These are phyloP conservation scores for Penicillium sp. DNA, from an alignment of 2,329 filamentous ascomycete species.

Conservation along the genomic window DNA sequence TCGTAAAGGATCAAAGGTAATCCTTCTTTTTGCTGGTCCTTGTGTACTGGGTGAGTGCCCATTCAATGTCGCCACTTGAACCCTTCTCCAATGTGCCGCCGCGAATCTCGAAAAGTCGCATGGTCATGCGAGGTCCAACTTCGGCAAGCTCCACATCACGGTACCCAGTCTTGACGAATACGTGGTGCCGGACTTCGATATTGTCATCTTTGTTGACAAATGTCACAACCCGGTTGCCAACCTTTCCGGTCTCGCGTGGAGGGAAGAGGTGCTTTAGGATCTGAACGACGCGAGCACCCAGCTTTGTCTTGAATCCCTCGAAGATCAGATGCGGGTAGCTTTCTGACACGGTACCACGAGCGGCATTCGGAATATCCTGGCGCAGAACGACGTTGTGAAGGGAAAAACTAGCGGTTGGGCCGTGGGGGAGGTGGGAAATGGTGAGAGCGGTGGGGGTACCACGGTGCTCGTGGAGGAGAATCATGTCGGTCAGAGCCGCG, in stretches of 20 bases:
- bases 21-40: slow-evolving; percentile 93
- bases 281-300: slow-evolving; percentile 80
- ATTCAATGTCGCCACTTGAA: slow-evolving; percentile 92
- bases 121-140: slow-evolving; percentile 93
- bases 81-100: slow-evolving; percentile 82
- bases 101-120: slow-evolving; percentile 90
- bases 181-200: slow-evolving; percentile 88
- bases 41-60: slow-evolving; percentile 94
- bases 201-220: slow-evolving; percentile 86
- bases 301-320: slow-evolving; percentile 78
- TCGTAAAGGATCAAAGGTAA: slow-evolving; percentile 59
- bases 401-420: slow-evolving; percentile 81
- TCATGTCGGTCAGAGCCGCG: slow-evolving; percentile 75
- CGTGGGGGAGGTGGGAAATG: slow-evolving; percentile 81
- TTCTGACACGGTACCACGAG: slow-evolving; percentile 84
- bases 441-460: slow-evolving; percentile 88
- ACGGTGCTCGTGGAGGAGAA: slow-evolving; percentile 87
- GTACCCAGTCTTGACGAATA: slow-evolving; percentile 90
- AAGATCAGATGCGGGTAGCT: slow-evolving; percentile 94
- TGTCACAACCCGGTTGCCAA: slow-evolving; percentile 84
- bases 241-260: slow-evolving; percentile 76
- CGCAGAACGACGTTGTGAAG: slow-evolving; percentile 90
- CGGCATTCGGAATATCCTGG: slow-evolving; percentile 84
- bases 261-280: slow-evolving; percentile 93
- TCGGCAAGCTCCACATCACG: slow-evolving; percentile 85